phyloP scores from a whole-genome alignment of 225 moss, liverwort and hornwort genomes.

The Antitrichia curtipendula region DNA sequence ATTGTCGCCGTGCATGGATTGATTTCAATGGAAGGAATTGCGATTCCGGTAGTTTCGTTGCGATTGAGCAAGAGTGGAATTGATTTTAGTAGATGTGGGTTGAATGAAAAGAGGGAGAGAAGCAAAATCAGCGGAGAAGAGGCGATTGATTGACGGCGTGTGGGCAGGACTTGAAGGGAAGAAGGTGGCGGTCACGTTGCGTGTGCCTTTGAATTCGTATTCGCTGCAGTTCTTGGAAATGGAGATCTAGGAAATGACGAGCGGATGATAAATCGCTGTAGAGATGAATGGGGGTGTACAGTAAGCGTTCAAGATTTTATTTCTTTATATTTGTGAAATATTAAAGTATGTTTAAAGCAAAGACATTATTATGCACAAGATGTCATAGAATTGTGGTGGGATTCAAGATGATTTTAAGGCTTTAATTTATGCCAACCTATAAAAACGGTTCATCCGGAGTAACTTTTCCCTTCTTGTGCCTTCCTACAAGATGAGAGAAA shows the following conservation, averaged over 20 bases:
- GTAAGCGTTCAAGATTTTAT: no score
- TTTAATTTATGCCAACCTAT: not conserved
- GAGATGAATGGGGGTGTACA: not conserved
- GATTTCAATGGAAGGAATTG: not conserved
- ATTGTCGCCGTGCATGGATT: not conserved
- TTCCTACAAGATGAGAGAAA: not conserved
- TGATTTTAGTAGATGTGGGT: not conserved
- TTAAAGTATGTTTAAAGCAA: not conserved
- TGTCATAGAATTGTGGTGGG: no score
- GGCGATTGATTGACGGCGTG: not conserved
- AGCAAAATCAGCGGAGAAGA: not conserved
- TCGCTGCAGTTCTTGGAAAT: not conserved
- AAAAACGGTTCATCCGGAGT: not conserved
- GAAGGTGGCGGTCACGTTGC: not conserved
- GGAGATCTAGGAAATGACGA: not conserved
- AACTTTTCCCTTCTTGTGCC: accelerated
- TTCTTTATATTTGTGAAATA: not conserved
- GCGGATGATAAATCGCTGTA: not conserved
- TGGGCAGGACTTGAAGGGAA: not conserved
- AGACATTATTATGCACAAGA: no score
- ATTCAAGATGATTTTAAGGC: no score
- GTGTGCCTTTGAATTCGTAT: not conserved
- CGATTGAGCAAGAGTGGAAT: not conserved
- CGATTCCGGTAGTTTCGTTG: no score
- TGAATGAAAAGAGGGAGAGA: not conserved